Evolutionary conservation across 495 filamentous ascomycete species (phyloP).

Genomic region (Penicillium bovifimosum): DNA sequence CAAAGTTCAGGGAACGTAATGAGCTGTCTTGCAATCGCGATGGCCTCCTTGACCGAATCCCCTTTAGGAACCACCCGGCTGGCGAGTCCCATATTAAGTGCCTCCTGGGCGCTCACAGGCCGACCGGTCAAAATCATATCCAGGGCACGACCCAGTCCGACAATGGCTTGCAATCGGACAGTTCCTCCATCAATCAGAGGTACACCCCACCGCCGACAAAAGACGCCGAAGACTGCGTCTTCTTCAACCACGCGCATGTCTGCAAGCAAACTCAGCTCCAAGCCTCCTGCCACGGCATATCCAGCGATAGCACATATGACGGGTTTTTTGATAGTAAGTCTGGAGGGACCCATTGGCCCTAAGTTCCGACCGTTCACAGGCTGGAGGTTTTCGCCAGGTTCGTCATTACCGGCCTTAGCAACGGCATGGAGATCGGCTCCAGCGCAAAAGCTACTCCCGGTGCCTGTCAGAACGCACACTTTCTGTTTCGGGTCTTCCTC

Average conservation of each 20-base stretch:
- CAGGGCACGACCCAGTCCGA: constrained; percentile 44
- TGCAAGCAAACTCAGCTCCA: constrained; percentile 42
- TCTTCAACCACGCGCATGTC: constrained; percentile 46
- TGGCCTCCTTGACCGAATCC: constrained; percentile 39
- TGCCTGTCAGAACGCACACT: constrained; percentile 39
- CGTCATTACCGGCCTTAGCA: constrained; percentile 12
- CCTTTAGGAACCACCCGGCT: constrained; percentile 45
- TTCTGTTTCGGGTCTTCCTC: constrained; percentile 41
- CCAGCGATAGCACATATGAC: constrained; percentile 42
- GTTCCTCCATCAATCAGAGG: constrained; percentile 48
- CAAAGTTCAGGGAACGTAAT: constrained; percentile 41
- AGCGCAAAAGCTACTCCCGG: constrained; percentile 39
- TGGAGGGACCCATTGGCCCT: constrained; percentile 43
- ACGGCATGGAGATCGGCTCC: constrained; percentile 41
- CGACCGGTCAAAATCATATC: constrained; percentile 50
- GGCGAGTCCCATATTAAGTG: constrained; percentile 43
- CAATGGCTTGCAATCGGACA: constrained; percentile 41
- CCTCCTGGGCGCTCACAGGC: constrained; percentile 38
- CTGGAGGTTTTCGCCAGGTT: constrained; percentile 10
- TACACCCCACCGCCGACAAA: constrained; percentile 45
- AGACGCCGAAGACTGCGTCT: constrained; percentile 44
- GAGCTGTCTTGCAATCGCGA: constrained; percentile 36
- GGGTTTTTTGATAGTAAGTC: constrained; percentile 35
- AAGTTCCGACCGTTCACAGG: constrained; percentile 26
- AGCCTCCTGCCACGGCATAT: constrained; percentile 45